Evolutionary conservation across 73 alveolate species (phyloP).

Genomic region (Tetrahymena elliotti): DNA sequence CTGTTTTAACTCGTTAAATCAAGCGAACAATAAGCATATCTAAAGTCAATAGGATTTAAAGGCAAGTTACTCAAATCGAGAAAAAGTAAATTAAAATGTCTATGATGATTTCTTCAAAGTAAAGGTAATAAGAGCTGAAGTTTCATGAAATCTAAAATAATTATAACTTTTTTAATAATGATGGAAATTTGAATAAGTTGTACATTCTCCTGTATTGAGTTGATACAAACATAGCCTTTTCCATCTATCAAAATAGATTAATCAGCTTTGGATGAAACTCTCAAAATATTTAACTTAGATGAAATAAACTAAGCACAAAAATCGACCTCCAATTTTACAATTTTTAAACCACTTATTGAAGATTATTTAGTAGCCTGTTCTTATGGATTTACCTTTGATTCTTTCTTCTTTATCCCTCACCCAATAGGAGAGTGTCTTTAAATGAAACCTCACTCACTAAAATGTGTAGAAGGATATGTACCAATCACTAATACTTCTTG

Average conservation of each 20-base stretch:
- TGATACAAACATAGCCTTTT: not conserved
- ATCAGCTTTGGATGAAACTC: not conserved
- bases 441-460: not conserved
- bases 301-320: not conserved
- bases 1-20: not conserved
- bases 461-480: not conserved
- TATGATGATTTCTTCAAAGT: not conserved
- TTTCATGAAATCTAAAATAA: too few relatives aligned
- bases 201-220: not conserved
- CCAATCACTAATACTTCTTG: not conserved
- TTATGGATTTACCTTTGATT: not conserved
- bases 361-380: not conserved
- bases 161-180: too few relatives aligned
- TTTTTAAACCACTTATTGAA: not conserved
- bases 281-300: not conserved
- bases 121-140: not conserved
- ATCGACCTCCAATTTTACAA: not conserved
- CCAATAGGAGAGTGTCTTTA: not conserved
- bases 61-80: not conserved
- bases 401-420: not conserved
- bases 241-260: not conserved
- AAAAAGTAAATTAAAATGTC: not conserved
- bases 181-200: not conserved
- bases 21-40: not conserved
- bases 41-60: not conserved